Percentiles rank a stretch among this genome's conserved stretches.
These are phyloP conservation scores for Cladophialophora immunda DNA, from an alignment of 2,329 filamentous ascomycete genomes.

Conservation along the genomic window DNA sequence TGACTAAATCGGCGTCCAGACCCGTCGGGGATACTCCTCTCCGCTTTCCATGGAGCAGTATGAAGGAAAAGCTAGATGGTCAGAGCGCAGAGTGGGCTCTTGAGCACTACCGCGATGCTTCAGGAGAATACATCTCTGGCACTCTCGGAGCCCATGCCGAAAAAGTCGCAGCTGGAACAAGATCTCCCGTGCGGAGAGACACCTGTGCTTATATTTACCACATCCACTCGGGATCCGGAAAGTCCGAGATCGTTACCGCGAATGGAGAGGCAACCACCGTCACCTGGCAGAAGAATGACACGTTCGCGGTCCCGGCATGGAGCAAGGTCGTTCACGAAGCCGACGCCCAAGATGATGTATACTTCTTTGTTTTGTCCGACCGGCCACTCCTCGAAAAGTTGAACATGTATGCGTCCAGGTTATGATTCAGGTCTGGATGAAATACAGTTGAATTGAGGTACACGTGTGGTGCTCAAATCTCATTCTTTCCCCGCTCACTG, in stretches of 20 bases:
- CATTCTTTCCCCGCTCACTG: no score
- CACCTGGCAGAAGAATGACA: conserved; percentile 61
- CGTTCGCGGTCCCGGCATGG: conserved; percentile 64
- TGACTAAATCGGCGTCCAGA: not conserved
- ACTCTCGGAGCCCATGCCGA: conserved; percentile 59
- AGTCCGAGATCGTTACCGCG: conserved; percentile 10
- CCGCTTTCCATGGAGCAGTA: conserved; percentile 58
- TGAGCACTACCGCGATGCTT: conserved; percentile 45
- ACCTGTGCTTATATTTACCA: conserved; percentile 64
- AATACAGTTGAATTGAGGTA: no score
- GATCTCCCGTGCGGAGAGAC: conserved; percentile 54
- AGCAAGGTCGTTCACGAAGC: conserved; percentile 58
- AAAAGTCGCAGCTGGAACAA: conserved; percentile 50
- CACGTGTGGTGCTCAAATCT: no score
- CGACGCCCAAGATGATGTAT: no score
- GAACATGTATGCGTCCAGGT: no score
- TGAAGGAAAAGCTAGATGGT: conserved; percentile 53
- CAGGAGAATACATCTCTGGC: conserved; percentile 44
- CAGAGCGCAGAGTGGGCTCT: conserved; percentile 40
- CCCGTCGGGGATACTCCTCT: conserved; percentile 36
- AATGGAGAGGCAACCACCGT: conserved; percentile 45
- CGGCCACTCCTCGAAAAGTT: no score
- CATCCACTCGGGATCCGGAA: conserved; percentile 58
- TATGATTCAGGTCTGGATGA: no score
- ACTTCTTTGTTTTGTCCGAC: no score